Conservation (phyloP, 495 filamentous ascomycete species). For the Rhypophila decipiens region DNA sequence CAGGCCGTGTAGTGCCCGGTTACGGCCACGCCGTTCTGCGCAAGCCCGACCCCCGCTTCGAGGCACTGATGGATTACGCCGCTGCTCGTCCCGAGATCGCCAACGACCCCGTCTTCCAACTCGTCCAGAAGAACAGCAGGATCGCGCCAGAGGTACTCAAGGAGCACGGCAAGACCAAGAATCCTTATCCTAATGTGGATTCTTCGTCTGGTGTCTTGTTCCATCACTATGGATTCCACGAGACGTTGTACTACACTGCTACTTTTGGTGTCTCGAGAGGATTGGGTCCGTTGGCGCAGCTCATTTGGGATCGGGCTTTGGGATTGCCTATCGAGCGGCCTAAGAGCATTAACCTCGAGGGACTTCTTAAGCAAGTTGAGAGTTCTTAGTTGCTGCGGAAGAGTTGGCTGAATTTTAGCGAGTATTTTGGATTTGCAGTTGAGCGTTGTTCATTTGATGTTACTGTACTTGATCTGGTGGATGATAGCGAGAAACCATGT, state of each 20-base stretch:
- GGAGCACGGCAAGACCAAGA: constrained; percentile 98
- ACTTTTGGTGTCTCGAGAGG: constrained; percentile 93
- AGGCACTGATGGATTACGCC: constrained; percentile 95
- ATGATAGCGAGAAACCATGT: too few species aligned
- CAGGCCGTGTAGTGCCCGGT: constrained; percentile 89
- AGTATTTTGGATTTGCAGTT: too few species aligned
- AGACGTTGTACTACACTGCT: constrained; percentile 96
- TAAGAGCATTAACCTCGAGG: constrained; percentile 91
- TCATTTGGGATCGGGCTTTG: constrained; percentile 93
- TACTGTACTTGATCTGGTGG: too few species aligned
- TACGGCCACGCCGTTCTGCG: constrained; percentile 98
- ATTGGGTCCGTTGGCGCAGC: constrained; percentile 82
- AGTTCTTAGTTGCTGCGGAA: constrained; percentile 1
- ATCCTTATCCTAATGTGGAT: constrained; percentile 96
- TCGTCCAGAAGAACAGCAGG: constrained; percentile 77
- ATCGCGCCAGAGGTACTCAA: constrained; percentile 79
- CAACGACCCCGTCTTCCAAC: constrained; percentile 81
- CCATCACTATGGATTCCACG: constrained; percentile 93
- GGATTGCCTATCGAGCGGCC: constrained; percentile 97
- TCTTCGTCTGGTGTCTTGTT: constrained; percentile 87
- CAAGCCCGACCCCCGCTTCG: constrained; percentile 93
- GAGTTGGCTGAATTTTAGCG: neutral
- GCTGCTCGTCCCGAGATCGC: constrained; percentile 75
- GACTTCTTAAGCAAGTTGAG: constrained; percentile 58
- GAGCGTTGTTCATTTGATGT: too few species aligned